Evolutionary conservation across 176 grass and related monocot genomes (phyloP).

Genomic region (Oryza glaberrima): DNA sequence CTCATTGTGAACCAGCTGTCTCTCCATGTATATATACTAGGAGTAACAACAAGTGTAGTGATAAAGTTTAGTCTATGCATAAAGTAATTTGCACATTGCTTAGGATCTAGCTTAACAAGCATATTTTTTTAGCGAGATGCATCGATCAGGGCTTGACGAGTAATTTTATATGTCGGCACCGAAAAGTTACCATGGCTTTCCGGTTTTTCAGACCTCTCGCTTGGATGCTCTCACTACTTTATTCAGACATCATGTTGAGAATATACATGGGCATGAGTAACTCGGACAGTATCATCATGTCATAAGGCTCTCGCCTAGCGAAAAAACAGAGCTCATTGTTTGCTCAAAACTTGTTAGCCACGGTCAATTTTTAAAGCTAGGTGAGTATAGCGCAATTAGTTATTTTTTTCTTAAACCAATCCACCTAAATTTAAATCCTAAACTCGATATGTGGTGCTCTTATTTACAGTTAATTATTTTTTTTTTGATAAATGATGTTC

Average conservation of each 20-base stretch:
- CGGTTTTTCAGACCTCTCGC: background rate
- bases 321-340: too few species aligned
- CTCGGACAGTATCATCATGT: background rate
- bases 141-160: background rate
- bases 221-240: background rate
- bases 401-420: too few species aligned
- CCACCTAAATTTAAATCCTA: too few species aligned
- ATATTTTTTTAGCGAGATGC: background rate
- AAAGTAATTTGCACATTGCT: background rate
- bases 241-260: background rate
- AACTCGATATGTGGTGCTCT: too few species aligned
- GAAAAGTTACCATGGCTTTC: conserved; percentile 10
- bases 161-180: background rate
- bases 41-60: background rate
- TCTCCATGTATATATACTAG: background rate
- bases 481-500: too few species aligned
- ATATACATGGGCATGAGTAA: background rate
- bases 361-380: too few species aligned
- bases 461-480: too few species aligned
- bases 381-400: too few species aligned
- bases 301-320: background rate
- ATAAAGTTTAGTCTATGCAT: background rate
- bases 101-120: background rate
- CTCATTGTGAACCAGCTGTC: background rate
- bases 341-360: too few species aligned